Base-by-base conservation (phyloP, 2,329 filamentous ascomycete species). In the Colletotrichum sp. region DNA sequence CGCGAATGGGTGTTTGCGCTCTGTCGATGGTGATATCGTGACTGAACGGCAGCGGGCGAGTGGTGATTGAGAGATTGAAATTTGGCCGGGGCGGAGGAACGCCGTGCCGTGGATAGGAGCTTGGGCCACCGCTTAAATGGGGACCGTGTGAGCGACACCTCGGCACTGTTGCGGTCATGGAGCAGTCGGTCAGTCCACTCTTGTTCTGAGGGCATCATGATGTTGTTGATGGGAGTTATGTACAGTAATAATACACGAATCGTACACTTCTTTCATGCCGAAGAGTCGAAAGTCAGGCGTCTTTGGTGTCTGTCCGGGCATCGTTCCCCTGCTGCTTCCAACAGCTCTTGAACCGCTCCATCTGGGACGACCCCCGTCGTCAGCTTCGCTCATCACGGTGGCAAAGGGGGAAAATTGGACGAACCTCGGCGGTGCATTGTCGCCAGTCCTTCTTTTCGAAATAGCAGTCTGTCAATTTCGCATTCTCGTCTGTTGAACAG, bases 391-490 rank as follows among this genome's bases (percentile, higher is more conserved):
- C 21, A 8, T 26, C 57, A 52, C 6, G 43, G 13, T 10, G 10
- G n/a, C n/a, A 30, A 7, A 7, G 43, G 36, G 32, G 13, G 13
- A 0, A n/a, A 24, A 64, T 14, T 28, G 66, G 55, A 87, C 94
- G 88, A 84, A 98, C 96, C 92, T 99, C 96, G 79, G 92, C 89
- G 82, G 94, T 94, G 86, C 97, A 99, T 74, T 90, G 89, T 80
- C 97, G 90, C 96, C 97, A 99, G 83, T 99, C 97, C 84, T 96
- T 98, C 90, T 96, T 98, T 71, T 96, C 95, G 82, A 92, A 98
- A 85, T 98, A 98, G 86, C 97, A 99, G 84, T 99, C 95, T 43
- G 96, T 98, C 93, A 99, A 91, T 82, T 93, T 96, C 70, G 91
- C 88, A 82, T 99, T 98, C 83, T 99, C 96, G 26, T 92, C 96